Conservation (phyloP, 2,329 filamentous ascomycete species). For the Xylaria polymorpha region DNA sequence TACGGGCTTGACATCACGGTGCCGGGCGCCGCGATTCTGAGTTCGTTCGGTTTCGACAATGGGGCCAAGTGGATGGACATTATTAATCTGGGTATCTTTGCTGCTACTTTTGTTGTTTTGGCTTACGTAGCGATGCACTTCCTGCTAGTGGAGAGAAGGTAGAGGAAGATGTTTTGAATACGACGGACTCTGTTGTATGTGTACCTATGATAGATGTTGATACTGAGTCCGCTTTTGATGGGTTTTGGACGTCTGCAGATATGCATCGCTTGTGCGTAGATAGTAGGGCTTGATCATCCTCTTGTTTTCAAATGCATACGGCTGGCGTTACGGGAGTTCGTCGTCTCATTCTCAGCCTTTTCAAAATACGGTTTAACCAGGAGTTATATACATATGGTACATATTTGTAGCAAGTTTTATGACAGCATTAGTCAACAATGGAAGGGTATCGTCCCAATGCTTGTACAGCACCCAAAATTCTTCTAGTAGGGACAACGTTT, state of each 20-base stretch:
- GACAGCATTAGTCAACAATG: conserved; percentile 27
- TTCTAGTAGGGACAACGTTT: not conserved
- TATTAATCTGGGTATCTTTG: conserved; percentile 83
- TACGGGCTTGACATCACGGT: conserved; percentile 97
- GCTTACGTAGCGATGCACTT: conserved; percentile 95
- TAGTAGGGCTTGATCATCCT: conserved; percentile 31
- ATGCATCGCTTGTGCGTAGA: too few species aligned
- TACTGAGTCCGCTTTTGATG: conserved; percentile 9
- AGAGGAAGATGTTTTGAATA: conserved; percentile 42
- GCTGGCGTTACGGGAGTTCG: conserved; percentile 38
- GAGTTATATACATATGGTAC: conserved; percentile 47
- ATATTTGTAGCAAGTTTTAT: conserved; percentile 37
- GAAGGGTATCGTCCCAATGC: conserved; percentile 2
- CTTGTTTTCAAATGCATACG: conserved; percentile 35
- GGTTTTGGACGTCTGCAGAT: conserved; percentile 27
- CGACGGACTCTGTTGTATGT: not conserved
- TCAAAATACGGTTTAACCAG: conserved; percentile 35
- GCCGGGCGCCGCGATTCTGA: conserved; percentile 91
- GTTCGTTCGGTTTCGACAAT: conserved; percentile 94
- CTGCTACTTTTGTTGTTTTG: conserved; percentile 82
- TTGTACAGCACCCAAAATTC: not conserved
- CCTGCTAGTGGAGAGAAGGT: conserved; percentile 88
- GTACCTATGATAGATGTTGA: conserved; percentile 19
- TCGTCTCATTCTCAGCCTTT: conserved; percentile 12
- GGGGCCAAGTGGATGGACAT: conserved; percentile 87